Evolutionary conservation across 768 basidiomycete species (phyloP).

Genomic region (Suillus luteus): DNA sequence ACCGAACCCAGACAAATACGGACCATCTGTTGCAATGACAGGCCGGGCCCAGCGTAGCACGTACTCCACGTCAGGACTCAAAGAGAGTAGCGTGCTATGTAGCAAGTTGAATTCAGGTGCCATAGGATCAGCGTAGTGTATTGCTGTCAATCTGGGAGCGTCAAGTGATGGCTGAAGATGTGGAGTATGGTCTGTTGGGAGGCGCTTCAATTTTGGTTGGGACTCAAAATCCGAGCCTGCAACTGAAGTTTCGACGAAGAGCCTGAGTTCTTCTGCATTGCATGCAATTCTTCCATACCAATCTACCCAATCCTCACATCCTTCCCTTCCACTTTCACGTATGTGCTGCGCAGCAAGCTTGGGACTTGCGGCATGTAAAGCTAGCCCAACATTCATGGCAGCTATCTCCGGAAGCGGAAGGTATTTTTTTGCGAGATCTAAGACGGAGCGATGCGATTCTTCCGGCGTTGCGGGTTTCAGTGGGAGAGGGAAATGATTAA

Average conservation of each 20-base stretch:
- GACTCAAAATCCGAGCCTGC: slow-evolving; percentile 23
- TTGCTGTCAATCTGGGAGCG: slow-evolving; percentile 60
- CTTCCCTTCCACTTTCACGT: slow-evolving; percentile 26
- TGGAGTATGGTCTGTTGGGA: slow-evolving; percentile 80
- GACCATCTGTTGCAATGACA: slow-evolving; percentile 9
- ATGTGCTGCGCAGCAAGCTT: slow-evolving; percentile 64
- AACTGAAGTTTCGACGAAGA: slow-evolving; percentile 48
- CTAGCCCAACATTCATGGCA: slow-evolving; percentile 70
- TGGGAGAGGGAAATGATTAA: slow-evolving; percentile 60
- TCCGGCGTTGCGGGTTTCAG: slow-evolving; percentile 42
- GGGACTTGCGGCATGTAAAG: slow-evolving; percentile 76
- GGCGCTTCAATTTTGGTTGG: slow-evolving; percentile 45
- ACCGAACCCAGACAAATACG: slow-evolving; percentile 81
- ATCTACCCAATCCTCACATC: slow-evolving; percentile 78
- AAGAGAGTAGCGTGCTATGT: slow-evolving; percentile 61
- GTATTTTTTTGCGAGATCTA: slow-evolving; percentile 44
- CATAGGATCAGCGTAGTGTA: slow-evolving; percentile 73
- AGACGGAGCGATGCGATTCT: slow-evolving; percentile 44
- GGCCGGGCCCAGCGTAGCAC: slow-evolving; percentile 54
- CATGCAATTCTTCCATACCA: slow-evolving; percentile 81
- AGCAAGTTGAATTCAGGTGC: slow-evolving; percentile 71
- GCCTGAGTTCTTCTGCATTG: slow-evolving; percentile 58
- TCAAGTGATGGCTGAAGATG: slow-evolving; percentile 50
- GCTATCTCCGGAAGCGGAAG: slow-evolving; percentile 50
- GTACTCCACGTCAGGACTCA: slow-evolving; percentile 61